Conservation (phyloP, 140 eudicot species). For the Ambrosia hybrid region DNA sequence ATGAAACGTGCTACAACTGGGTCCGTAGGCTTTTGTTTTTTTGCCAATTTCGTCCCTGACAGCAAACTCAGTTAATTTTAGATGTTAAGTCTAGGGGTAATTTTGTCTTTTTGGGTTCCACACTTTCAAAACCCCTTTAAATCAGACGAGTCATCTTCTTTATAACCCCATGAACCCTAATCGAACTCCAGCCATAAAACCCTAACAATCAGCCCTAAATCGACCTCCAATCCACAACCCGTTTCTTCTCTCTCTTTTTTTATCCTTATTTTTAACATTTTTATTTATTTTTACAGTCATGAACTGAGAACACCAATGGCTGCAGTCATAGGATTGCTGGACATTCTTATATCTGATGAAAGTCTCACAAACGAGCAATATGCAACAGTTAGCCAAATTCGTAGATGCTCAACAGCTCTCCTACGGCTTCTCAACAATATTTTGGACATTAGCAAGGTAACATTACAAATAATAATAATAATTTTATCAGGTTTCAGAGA, state of each 20-base stretch:
- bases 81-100: too few species aligned
- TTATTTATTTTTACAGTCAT: slow-evolving; percentile 54
- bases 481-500: neutral
- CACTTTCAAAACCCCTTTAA: too few species aligned
- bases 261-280: neutral
- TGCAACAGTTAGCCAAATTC: slow-evolving; percentile 78
- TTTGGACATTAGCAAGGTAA: slow-evolving; percentile 97
- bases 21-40: too few species aligned
- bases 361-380: slow-evolving; percentile 88
- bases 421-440: slow-evolving; percentile 96
- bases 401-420: slow-evolving; percentile 92
- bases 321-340: slow-evolving; percentile 97
- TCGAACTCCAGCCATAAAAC: too few species aligned
- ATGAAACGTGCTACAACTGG: too few species aligned
- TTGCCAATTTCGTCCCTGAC: too few species aligned
- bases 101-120: too few species aligned
- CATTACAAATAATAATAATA: neutral
- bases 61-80: too few species aligned
- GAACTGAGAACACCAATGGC: slow-evolving; percentile 99
- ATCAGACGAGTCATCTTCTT: too few species aligned
- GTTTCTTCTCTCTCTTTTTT: neutral
- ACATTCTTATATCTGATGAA: slow-evolving; percentile 90
- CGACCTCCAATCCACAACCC: too few species aligned
- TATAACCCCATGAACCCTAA: too few species aligned
- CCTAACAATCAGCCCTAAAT: too few species aligned